Conservation (phyloP, 2,329 filamentous ascomycete genomes). For the Neopestalotiopsis sp. region DNA sequence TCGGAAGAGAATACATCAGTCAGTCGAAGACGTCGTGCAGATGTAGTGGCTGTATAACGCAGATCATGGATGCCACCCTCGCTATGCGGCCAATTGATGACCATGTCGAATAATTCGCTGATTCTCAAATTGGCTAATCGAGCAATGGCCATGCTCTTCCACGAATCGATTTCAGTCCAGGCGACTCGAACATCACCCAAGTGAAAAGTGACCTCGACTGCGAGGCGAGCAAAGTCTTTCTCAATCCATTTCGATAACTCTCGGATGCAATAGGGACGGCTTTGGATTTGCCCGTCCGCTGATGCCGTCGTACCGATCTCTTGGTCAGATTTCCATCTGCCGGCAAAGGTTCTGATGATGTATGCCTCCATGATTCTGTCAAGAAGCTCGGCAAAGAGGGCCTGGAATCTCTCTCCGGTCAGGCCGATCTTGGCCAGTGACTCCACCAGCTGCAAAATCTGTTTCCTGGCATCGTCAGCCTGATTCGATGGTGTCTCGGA, state of each 20-base stretch:
- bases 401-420: constrained; percentile 71
- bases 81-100: constrained; percentile 75
- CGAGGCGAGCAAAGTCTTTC: constrained; percentile 67
- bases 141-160: constrained; percentile 72
- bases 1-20: constrained; percentile 72
- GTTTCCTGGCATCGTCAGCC: constrained; percentile 48
- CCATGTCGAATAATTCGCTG: constrained; percentile 78
- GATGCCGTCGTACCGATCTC: constrained; percentile 27
- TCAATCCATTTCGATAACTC: constrained; percentile 72
- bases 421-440: constrained; percentile 69
- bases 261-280: constrained; percentile 59
- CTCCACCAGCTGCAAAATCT: constrained; percentile 61
- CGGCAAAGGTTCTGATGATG: constrained; percentile 64
- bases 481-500: constrained; percentile 21
- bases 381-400: constrained; percentile 74
- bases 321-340: constrained; percentile 59
- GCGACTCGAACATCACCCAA: constrained; percentile 50
- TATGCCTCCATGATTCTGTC: constrained; percentile 68
- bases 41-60: constrained; percentile 70
- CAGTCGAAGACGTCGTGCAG: constrained; percentile 70
- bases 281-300: constrained; percentile 34
- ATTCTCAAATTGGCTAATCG: constrained; percentile 73
- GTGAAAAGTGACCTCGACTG: constrained; percentile 62
- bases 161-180: constrained; percentile 66
- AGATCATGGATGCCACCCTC: constrained; percentile 76